Base-by-base conservation (phyloP, 129 eudicot genomes). In the sunflower (Helianthus annuus) region DNA sequence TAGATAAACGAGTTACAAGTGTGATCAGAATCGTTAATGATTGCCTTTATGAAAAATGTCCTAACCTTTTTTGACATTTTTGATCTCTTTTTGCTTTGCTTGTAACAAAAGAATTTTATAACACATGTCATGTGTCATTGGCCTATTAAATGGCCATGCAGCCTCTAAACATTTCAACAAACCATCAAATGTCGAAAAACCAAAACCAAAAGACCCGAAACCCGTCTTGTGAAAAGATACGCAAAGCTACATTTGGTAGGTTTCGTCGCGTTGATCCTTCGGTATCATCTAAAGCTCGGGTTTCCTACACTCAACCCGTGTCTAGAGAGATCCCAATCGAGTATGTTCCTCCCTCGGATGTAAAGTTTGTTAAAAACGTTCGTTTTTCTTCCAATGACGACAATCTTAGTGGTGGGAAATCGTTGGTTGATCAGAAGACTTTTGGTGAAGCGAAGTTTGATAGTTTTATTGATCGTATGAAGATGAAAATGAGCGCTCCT, bases 381-480 rank as follows among this genome's bases (percentile, higher is more conserved):
- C 77, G 55, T 16, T 70, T 54, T 64, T 55, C 74, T 10, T 51
- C 69, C 0, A 13, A 7, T 6, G 10, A 42, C 46, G 46, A 42
- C 46, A 42, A 42, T 42, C 7, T 6, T 42, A 42, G 22, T 1
- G 24, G 68, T 53, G 71, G 69, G 15, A 71, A 58, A 14, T 65
- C n/a, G 67, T 69, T 76, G 74, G 66, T 10, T 53, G 51, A 72
- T 46, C 82, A 56, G 32, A 42, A 29, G 53, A 68, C 76, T 10
- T 29, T 80, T 13, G 63, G 70, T n/a, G 83, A 76, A 46, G 24
- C 53, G 46, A 81, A 15, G 69, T 83, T 80, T 17, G 68, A 85
- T 7, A 76, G 74, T 46, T 85, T 80, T 61, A 87, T 90, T 4
- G 71, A 51, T 16, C 82, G 80, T 16, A 69, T 72, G 61, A 90